Conservation (phyloP, 2,329 filamentous ascomycete species). For the Apiospora rasikravindrae region DNA sequence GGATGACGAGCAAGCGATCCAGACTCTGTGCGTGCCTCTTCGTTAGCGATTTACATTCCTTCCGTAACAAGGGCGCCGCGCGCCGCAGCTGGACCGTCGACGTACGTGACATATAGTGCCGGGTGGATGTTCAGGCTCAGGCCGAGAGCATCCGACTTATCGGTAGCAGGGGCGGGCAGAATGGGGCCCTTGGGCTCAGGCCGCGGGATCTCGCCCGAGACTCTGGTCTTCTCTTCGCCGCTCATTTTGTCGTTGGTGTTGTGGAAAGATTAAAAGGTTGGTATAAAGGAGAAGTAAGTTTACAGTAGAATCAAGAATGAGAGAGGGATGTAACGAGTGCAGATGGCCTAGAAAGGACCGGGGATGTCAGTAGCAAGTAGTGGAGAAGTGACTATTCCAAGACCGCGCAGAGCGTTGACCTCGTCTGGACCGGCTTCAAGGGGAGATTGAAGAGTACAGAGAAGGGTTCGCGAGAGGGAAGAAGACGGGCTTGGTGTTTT, state of each 20-base stretch:
- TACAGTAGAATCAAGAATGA: constrained; percentile 15
- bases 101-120: constrained; percentile 80
- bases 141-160: constrained; percentile 64
- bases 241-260: constrained; percentile 54
- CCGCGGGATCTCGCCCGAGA: constrained; percentile 77
- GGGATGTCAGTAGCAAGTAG: background rate
- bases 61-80: constrained; percentile 1
- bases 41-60: background rate
- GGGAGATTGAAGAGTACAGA: constrained; percentile 8
- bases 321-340: constrained; percentile 10
- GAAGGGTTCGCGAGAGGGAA: constrained; percentile 1
- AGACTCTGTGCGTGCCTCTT: constrained; percentile 62
- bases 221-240: constrained; percentile 80
- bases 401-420: constrained; percentile 13
- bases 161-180: constrained; percentile 75
- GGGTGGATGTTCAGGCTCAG: constrained; percentile 73
- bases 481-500: constrained; percentile 1
- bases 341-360: constrained; percentile 15
- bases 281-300: constrained; percentile 20
- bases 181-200: constrained; percentile 62
- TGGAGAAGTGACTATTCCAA: constrained; percentile 4
- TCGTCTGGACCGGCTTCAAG: constrained; percentile 6
- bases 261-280: constrained; percentile 31
- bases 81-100: constrained; percentile 29
- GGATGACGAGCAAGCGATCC: constrained; percentile 90